phyloP scores from a whole-genome alignment of 257 asterid species.

The Fraxinus quadrangulata region DNA sequence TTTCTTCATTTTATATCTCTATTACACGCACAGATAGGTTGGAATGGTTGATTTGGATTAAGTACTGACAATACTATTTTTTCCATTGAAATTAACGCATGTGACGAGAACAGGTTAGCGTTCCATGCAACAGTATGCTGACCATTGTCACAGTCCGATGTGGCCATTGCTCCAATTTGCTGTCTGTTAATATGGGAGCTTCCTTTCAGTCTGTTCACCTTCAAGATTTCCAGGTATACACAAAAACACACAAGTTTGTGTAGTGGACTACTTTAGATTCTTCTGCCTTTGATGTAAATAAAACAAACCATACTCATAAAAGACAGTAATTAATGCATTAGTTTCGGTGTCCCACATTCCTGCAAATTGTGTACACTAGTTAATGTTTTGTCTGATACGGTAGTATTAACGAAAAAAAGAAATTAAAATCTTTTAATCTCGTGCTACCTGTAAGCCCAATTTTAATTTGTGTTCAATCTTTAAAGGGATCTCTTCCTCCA shows the following conservation, averaged over 20 bases:
- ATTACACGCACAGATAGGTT: neutral
- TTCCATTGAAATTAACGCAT: slow-evolving; percentile 8
- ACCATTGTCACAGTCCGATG: slow-evolving; percentile 86
- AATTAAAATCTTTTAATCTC: too few species aligned
- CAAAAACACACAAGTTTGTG: too few species aligned
- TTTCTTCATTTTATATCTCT: neutral
- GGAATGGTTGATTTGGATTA: neutral
- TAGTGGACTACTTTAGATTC: too few species aligned
- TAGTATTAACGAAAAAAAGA: neutral
- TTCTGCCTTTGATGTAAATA: neutral
- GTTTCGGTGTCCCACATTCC: neutral
- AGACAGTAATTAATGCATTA: neutral
- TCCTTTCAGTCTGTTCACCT: slow-evolving; percentile 65
- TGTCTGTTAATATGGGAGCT: slow-evolving; percentile 77
- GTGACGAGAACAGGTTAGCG: slow-evolving; percentile 61
- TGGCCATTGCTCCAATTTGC: slow-evolving; percentile 87
- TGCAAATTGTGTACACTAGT: neutral
- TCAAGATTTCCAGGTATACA: slow-evolving; percentile 74
- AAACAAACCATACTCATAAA: too few species aligned
- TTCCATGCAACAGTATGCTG: slow-evolving; percentile 77
- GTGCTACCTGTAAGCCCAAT: too few species aligned
- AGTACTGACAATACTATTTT: neutral
- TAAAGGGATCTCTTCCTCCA: neutral
- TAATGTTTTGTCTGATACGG: too few species aligned
- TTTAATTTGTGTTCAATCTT: neutral